Percentiles rank a stretch among this genome's conserved stretches.
These are phyloP conservation scores for Colletotrichum noveboracense DNA, from an alignment of 2,329 filamentous ascomycete species.

Conservation along the genomic window DNA sequence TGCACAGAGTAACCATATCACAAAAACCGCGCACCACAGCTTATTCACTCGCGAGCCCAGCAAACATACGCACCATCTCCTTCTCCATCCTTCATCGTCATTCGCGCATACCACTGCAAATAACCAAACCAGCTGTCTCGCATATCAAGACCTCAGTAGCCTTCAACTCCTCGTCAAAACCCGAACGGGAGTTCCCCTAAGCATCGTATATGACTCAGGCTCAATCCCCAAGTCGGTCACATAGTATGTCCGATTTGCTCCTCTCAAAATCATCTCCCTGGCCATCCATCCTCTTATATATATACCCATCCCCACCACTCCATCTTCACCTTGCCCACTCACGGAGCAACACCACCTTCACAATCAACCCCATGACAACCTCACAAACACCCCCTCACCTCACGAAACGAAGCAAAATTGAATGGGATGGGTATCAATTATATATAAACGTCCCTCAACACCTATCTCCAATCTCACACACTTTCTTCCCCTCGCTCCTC, in stretches of 20 bases:
- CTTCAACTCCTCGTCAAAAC: not conserved
- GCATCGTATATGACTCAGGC: not conserved
- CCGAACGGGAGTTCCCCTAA: not conserved
- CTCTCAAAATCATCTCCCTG: not conserved
- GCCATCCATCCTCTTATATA: not conserved
- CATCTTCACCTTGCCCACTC: not conserved
- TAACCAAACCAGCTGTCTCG: not conserved
- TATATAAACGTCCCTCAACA: not conserved
- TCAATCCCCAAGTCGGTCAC: not conserved
- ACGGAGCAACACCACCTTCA: not conserved
- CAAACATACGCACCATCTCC: too few relatives aligned
- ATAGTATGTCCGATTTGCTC: not conserved
- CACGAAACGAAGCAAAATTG: slow-evolving; percentile 35
- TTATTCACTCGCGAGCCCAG: too few relatives aligned
- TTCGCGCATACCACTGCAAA: too few relatives aligned
- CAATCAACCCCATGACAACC: not conserved
- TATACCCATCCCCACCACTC: too few relatives aligned
- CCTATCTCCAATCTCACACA: not conserved
- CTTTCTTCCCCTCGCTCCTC: not conserved
- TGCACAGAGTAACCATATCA: too few relatives aligned
- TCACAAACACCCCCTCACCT: slow-evolving; percentile 32
- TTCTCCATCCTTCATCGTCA: too few relatives aligned
- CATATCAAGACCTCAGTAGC: fast-evolving
- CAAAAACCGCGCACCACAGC: too few relatives aligned
- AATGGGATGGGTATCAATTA: slow-evolving; percentile 28